These are phyloP conservation scores for Ceratobasidium sp. DNA, from an alignment of 1,284 basidiomycete genomes.

Conservation along the genomic window DNA sequence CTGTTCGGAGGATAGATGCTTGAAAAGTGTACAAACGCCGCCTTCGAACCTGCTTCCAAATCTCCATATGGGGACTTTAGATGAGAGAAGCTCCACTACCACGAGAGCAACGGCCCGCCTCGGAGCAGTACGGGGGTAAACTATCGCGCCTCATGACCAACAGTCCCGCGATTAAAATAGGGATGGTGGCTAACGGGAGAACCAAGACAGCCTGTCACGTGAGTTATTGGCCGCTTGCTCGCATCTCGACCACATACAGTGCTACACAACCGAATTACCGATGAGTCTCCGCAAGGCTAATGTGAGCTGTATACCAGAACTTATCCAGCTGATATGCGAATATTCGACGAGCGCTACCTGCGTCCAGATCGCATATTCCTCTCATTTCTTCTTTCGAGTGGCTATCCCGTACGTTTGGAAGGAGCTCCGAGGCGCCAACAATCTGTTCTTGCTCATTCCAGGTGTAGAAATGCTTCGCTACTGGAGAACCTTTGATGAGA, in stretches of 20 bases:
- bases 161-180: too few species aligned
- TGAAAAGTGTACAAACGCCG: conserved; percentile 20
- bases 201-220: too few species aligned
- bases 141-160: neutral
- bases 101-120: neutral
- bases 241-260: too few species aligned
- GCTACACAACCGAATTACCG: too few species aligned
- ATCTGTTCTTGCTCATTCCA: neutral
- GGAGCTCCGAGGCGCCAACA: neutral
- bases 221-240: too few species aligned
- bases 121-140: neutral
- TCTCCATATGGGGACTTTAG: conserved; percentile 11
- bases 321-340: neutral
- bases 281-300: too few species aligned
- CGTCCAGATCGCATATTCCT: conserved; percentile 1
- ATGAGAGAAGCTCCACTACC: conserved; percentile 2
- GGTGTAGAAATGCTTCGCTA: neutral
- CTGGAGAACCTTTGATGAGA: neutral
- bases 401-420: conserved; percentile 1
- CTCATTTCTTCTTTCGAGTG: neutral
- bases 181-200: too few species aligned
- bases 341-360: neutral
- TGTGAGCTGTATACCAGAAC: neutral
- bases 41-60: conserved; percentile 11
- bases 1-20: neutral